Evolutionary conservation across 768 basidiomycete genomes (phyloP).

Genomic region (Collybia nuda): DNA sequence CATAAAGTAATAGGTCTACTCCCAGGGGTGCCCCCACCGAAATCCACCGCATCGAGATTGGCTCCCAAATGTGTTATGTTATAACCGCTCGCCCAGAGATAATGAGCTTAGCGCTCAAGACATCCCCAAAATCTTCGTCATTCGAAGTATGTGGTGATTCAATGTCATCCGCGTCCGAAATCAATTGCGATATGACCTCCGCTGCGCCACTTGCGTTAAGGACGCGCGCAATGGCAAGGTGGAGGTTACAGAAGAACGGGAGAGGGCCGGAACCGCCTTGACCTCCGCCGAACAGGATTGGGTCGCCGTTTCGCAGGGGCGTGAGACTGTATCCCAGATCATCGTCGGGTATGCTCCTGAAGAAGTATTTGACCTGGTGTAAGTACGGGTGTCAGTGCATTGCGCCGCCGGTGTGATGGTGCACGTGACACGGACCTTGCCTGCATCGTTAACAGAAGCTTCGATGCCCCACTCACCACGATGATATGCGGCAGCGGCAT

Average conservation of each 20-base stretch:
- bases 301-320: constrained; percentile 14
- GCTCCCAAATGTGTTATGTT: not conserved
- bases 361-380: constrained; percentile 6
- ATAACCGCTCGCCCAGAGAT: not conserved
- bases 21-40: no score
- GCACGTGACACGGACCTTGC: constrained; percentile 2
- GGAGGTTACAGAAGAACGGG: constrained; percentile 20
- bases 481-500: constrained; percentile 8
- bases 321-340: constrained; percentile 5
- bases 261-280: constrained; percentile 13
- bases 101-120: constrained; percentile 1
- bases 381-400: not conserved
- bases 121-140: not conserved
- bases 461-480: constrained; percentile 14
- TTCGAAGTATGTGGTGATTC: not conserved
- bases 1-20: no score
- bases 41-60: no score
- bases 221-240: constrained; percentile 20
- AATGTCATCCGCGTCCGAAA: not conserved
- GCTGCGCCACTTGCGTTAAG: constrained; percentile 6
- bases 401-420: not conserved
- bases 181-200: not conserved
- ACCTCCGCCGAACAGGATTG: constrained; percentile 16
- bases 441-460: constrained; percentile 3
- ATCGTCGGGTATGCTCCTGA: constrained; percentile 8